Percentiles rank a stretch among this genome's conserved stretches.
phyloP scores from a whole-genome alignment of 148 eudicot species.

The Silene latifolia region DNA sequence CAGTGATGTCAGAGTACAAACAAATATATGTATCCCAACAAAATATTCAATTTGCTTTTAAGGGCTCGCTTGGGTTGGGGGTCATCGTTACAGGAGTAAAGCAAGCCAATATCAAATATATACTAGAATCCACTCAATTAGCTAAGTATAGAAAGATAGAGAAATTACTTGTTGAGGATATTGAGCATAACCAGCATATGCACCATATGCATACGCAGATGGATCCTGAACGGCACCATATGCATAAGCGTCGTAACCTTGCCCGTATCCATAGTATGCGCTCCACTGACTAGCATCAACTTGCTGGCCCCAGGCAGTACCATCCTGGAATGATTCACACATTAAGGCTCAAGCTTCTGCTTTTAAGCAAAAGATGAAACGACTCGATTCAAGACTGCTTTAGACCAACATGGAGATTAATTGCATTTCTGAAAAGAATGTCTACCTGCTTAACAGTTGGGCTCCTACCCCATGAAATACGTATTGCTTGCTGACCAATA shows the following conservation, averaged over 20 bases:
- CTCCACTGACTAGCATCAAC: slow-evolving; percentile 84
- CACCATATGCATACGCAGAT: slow-evolving; percentile 72
- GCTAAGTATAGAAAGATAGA: neutral
- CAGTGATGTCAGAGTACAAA: no score
- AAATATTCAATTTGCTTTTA: no score
- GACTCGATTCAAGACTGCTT: neutral
- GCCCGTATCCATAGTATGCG: slow-evolving; percentile 91
- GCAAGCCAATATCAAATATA: no score
- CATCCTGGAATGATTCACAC: slow-evolving; percentile 41
- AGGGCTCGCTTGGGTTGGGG: no score
- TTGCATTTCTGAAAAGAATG: neutral
- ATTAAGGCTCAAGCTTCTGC: neutral
- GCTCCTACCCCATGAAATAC: slow-evolving; percentile 89
- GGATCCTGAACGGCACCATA: slow-evolving; percentile 91
- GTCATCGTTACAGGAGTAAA: no score
- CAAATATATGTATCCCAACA: no score
- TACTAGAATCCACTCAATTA: neutral
- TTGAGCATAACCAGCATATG: slow-evolving; percentile 78
- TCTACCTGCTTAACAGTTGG: slow-evolving; percentile 77
- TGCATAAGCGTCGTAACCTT: slow-evolving; percentile 89
- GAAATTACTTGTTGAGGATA: slow-evolving; percentile 80
- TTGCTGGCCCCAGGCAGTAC: slow-evolving; percentile 76
- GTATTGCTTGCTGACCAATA: slow-evolving; percentile 88
- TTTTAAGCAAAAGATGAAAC: slow-evolving; percentile 8
- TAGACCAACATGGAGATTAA: neutral